Evolutionary conservation across 2,329 filamentous ascomycete genomes (phyloP).

Genomic region (Rhynchosporium graminicola): DNA sequence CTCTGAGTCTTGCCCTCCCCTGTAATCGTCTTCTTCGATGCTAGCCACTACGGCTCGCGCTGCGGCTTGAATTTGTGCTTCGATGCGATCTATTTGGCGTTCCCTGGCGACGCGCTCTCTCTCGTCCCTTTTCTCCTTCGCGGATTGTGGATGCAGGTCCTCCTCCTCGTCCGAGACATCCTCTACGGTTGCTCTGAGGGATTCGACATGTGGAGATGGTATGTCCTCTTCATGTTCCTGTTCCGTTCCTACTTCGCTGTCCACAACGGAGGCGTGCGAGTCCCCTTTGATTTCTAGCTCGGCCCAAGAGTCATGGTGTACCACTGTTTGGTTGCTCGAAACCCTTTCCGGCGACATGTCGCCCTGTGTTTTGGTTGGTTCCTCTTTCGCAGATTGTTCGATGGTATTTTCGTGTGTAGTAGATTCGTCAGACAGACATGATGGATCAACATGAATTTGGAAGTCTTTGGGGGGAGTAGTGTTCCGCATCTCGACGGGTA

Average conservation of each 20-base stretch:
- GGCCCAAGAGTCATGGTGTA: constrained; percentile 29
- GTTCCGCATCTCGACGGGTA: constrained; percentile 30
- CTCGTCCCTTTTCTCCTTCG: constrained; percentile 21
- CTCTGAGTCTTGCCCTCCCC: constrained; percentile 38
- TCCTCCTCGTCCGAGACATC: constrained; percentile 9
- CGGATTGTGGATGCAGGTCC: constrained; percentile 5
- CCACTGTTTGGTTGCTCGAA: constrained; percentile 32
- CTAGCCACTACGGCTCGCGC: constrained; percentile 53
- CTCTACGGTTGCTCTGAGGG: constrained; percentile 8
- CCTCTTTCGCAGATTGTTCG: constrained; percentile 1
- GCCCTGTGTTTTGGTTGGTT: constrained; percentile 14
- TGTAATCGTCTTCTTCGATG: constrained; percentile 45
- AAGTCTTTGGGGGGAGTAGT: constrained; percentile 31
- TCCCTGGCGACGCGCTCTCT: constrained; percentile 31
- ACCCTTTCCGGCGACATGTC: constrained; percentile 31
- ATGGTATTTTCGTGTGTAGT: constrained; percentile 10
- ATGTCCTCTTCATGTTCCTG: constrained; percentile 18
- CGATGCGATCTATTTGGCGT: constrained; percentile 42
- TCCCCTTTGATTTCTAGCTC: no score
- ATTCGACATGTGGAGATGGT: neutral
- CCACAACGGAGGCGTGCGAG: no score
- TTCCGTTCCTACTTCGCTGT: neutral
- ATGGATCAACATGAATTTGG: constrained; percentile 38
- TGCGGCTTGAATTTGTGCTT: constrained; percentile 55
- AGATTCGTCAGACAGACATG: constrained; percentile 32